These are phyloP conservation scores for Sordariomycetes sp. DNA, from an alignment of 2,329 filamentous ascomycete genomes.

Conservation along the genomic window DNA sequence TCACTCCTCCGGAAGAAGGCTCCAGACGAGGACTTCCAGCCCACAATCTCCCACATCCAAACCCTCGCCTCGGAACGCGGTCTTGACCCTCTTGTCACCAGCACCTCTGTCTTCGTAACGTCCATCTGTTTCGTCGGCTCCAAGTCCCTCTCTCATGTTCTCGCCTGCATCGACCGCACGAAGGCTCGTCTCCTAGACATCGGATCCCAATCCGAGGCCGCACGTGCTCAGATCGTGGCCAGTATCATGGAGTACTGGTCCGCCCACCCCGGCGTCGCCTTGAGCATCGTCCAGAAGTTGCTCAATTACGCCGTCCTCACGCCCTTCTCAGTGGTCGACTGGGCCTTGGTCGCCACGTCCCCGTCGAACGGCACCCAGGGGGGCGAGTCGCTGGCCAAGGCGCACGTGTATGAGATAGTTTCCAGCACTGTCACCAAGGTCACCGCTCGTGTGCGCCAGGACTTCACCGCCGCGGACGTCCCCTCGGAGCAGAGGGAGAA, in stretches of 20 bases:
- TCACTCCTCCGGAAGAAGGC: slow-evolving; percentile 76
- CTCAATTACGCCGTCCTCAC: slow-evolving; percentile 95
- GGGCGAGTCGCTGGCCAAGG: slow-evolving; percentile 59
- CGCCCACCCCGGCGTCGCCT: slow-evolving; percentile 81
- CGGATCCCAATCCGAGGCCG: slow-evolving; percentile 63
- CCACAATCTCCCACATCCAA: slow-evolving; percentile 72
- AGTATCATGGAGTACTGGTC: slow-evolving; percentile 91
- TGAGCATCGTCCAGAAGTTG: slow-evolving; percentile 91
- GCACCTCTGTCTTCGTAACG: slow-evolving; percentile 89
- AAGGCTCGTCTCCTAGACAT: slow-evolving; percentile 81
- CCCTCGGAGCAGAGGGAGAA: slow-evolving; percentile 57
- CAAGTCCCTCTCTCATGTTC: slow-evolving; percentile 91
- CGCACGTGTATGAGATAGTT: slow-evolving; percentile 84
- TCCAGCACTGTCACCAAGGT: slow-evolving; percentile 85
- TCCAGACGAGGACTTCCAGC: slow-evolving; percentile 76
- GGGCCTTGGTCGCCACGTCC: slow-evolving; percentile 60
- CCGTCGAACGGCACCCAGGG: slow-evolving; percentile 41
- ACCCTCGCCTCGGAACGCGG: slow-evolving; percentile 62
- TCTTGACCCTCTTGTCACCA: slow-evolving; percentile 73
- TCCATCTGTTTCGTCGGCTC: slow-evolving; percentile 88
- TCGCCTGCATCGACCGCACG: slow-evolving; percentile 91
- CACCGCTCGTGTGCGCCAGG: slow-evolving; percentile 73
- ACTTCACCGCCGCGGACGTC: slow-evolving; percentile 50
- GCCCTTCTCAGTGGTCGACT: slow-evolving; percentile 77
- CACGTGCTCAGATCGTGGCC: slow-evolving; percentile 79